These are phyloP conservation scores for Ajuga chamaepitys DNA, from an alignment of 257 asterid genomes.

Conservation along the genomic window DNA sequence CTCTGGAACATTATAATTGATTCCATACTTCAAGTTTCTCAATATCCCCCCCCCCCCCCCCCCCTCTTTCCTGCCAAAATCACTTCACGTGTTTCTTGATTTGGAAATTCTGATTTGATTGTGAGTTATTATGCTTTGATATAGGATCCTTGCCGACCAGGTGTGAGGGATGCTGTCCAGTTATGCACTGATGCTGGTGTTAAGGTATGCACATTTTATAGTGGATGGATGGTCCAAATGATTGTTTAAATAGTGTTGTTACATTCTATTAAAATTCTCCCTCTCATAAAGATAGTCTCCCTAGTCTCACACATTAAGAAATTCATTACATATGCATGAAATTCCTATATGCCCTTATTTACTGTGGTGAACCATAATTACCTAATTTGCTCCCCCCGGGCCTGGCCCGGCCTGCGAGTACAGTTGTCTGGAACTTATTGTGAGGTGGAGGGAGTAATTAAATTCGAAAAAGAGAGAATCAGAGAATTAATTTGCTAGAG, in stretches of 20 bases:
- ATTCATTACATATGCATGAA: no score
- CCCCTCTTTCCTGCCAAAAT: not conserved
- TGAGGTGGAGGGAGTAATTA: no score
- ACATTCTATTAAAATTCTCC: not conserved
- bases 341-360: no score
- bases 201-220: slow-evolving; percentile 45
- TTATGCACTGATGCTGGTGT: slow-evolving; percentile 81
- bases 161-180: slow-evolving; percentile 80
- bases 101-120: not conserved
- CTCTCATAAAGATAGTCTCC: no score
- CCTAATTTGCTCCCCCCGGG: no score
- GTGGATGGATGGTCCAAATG: not conserved
- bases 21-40: not conserved
- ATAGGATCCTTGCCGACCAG: slow-evolving; percentile 96
- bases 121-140: slow-evolving; percentile 8
- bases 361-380: no score
- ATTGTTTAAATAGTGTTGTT: not conserved
- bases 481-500: no score
- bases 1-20: not conserved
- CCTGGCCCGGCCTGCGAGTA: no score
- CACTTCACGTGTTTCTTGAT: not conserved
- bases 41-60: not conserved
- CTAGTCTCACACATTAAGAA: no score
- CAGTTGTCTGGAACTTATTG: no score
- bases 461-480: no score